Base-by-base conservation (phyloP, 331 rosid species). In the Acacia concinna region DNA sequence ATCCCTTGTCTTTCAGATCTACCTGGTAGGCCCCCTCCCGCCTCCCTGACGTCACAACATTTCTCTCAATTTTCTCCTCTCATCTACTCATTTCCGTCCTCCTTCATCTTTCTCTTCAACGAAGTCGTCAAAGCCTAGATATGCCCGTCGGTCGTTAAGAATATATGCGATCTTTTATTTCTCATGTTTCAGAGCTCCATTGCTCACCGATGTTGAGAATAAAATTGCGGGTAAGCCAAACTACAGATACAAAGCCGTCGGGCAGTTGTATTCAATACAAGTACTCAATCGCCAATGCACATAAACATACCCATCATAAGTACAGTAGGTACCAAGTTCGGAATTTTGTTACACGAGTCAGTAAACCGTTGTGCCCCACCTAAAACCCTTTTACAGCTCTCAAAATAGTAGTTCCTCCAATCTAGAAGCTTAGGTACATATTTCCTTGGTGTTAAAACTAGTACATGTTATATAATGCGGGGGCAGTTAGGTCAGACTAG, bases 401-500 rank as follows among this genome's bases (percentile, higher is more conserved):
- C 35, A 67, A 73, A 51, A 49, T 75, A 20, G 30, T 14, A 28
- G 67, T 62, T 20, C 71, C 64, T 28, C 72, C 67, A 60, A 69
- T 51, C 28, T 20, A 70, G 18, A 84, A 57, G 31, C 30, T 20
- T 7, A 14, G 3, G 40, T 25, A 69, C 74, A 43, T 21, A 43
- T 23, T 27, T 25, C 6, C 35, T 28, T 2, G 3, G 56, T 13
- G 37, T 43, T 69, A 41, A 15, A 41, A 69, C 56, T 25, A 25
- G 56, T 76, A 43, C 5, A 76, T 44, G 21, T 13, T 38, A 76
- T 56, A 12, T 40, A 68, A 44, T 9, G 25, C 31, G 7, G 62
- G 30, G 40, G 3, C 14, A 34, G 56, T 67, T 81, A 40, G 77
- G 46, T 9, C 7, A 82, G 76, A 32, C 68, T 30, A 67, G 62